Base-by-base conservation (phyloP, 2,329 filamentous ascomycete genomes). In the Neurospora sp. region DNA sequence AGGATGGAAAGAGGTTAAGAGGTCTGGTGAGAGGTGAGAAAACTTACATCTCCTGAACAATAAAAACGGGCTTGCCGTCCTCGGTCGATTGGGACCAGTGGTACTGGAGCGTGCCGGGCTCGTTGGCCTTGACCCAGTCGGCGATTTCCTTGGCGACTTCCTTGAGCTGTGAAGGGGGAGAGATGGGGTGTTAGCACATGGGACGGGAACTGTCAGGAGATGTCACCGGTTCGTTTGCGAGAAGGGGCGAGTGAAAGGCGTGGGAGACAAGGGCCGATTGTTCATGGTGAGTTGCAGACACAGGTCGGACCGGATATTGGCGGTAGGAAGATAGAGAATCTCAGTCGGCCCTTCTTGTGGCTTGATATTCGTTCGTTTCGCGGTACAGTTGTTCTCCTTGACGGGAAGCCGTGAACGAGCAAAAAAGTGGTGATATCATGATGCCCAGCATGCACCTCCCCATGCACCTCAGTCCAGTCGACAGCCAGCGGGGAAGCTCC, bases 51-150 rank as follows among this genome's bases (percentile, higher is more conserved):
- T 74, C 72, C 69, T 67, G 70, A 5, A 74, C 68, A 11, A 71
- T 40, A 33, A 73, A 68, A n/a, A 70, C 67, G 12, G 72, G 72
- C 41, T 71, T 65, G 41, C 68, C 71, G 11, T 67, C 40, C 33
- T 43, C 52, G 6, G 17, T 39, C 17, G 67, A 68, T 5, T 43
- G 41, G 36, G 72, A 74, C 72, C 72, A 74, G 36, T 72, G 67
- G 67, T 74, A 74, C 66, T 71, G 67, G 57, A 74, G 33, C 4
- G 71, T 69, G 6, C 69, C 71, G 12, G 72, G 70, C 57, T 74
- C 72, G 39, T 73, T 72, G 23, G 70, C 69, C 65, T 71, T 69
- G 41, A 74, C 71, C 33, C 71, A 68, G 0, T 73, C 68, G 67
- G 65, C 66, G 8, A 70, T n/a, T 1, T 43, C 62, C 40, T 70